Conservation (phyloP, 805 yeast species). For the Naumovozyma dairenensis region DNA sequence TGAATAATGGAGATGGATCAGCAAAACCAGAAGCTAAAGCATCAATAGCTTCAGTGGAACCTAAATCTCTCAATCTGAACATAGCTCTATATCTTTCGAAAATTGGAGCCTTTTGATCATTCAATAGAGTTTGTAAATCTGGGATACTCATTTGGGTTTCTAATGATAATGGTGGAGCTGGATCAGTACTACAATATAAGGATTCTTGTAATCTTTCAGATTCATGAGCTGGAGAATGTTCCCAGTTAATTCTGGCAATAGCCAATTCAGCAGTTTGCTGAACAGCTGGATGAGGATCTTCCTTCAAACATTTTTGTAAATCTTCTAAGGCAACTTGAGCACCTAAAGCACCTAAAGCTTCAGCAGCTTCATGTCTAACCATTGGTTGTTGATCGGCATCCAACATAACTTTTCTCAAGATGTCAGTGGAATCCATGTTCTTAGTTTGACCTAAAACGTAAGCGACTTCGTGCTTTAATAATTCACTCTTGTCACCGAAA, state of each 20-base stretch:
- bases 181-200: slow-evolving; percentile 82
- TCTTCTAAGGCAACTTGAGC: slow-evolving; percentile 62
- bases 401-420: slow-evolving; percentile 59
- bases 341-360: slow-evolving; percentile 94
- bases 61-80: slow-evolving; percentile 95
- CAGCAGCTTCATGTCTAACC: slow-evolving; percentile 99
- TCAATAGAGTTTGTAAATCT: slow-evolving; percentile 57
- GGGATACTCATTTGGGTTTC: slow-evolving; percentile 49
- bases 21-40: slow-evolving; percentile 86
- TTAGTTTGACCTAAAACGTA: slow-evolving; percentile 94
- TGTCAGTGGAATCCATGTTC: slow-evolving; percentile 67
- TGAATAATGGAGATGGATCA: slow-evolving; percentile 87
- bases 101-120: slow-evolving; percentile 66
- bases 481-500: slow-evolving; percentile 73
- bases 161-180: slow-evolving; percentile 94
- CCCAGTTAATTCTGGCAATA: slow-evolving; percentile 91
- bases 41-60: slow-evolving; percentile 82
- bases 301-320: slow-evolving; percentile 49
- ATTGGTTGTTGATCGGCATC: slow-evolving; percentile 71
- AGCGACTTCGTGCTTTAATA: slow-evolving; percentile 94
- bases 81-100: slow-evolving; percentile 96
- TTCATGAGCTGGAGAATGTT: slow-evolving; percentile 48
- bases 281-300: slow-evolving; percentile 80
- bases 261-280: slow-evolving; percentile 98
- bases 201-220: slow-evolving; percentile 65